A percentile compares a stretch with the other conserved stretches of the same genome.
Evolutionary conservation across 192 early-diverging fungal species (phyloP).

Genomic region (Entomortierella beljakovae): DNA sequence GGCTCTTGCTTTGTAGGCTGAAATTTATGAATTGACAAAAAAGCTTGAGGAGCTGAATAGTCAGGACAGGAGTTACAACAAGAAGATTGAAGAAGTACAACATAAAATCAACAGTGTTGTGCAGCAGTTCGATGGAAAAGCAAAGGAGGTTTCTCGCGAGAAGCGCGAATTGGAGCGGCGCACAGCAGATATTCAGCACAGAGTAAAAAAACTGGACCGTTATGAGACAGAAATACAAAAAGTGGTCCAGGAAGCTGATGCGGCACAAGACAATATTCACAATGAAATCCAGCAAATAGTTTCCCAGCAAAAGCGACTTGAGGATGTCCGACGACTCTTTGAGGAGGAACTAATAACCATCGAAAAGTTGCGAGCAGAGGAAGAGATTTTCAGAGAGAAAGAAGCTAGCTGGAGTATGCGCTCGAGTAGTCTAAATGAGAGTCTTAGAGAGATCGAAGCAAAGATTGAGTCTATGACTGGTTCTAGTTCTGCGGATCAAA

Average conservation of each 20-base stretch:
- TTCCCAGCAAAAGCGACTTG: slow-evolving; percentile 19
- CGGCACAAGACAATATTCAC: slow-evolving; percentile 2
- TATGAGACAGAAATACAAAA: slow-evolving; percentile 17
- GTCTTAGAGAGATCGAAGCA: background rate
- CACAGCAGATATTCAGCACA: background rate
- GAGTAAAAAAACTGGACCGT: slow-evolving; percentile 11
- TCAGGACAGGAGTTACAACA: slow-evolving; percentile 21
- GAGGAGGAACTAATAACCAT: slow-evolving; percentile 4
- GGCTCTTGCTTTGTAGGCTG: slow-evolving; percentile 14
- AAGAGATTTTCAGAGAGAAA: slow-evolving; percentile 32
- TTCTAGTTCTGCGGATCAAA: slow-evolving; percentile 9
- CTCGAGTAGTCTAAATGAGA: slow-evolving; percentile 1
- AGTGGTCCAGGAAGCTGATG: slow-evolving; percentile 1
- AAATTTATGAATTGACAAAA: slow-evolving; percentile 26
- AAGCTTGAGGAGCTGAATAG: slow-evolving; percentile 12
- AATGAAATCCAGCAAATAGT: slow-evolving; percentile 19
- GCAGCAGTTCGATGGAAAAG: slow-evolving; percentile 27
- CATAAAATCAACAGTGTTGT: slow-evolving; percentile 22
- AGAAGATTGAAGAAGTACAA: slow-evolving; percentile 10
- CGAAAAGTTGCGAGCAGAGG: slow-evolving; percentile 24
- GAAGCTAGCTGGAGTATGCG: slow-evolving; percentile 44
- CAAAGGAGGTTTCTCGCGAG: slow-evolving; percentile 22
- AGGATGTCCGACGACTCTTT: slow-evolving; percentile 23
- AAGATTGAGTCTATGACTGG: slow-evolving; percentile 15
- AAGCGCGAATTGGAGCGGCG: slow-evolving; percentile 28